These are phyloP conservation scores for Agrocybe pediades DNA, from an alignment of 768 basidiomycete genomes.

Conservation along the genomic window DNA sequence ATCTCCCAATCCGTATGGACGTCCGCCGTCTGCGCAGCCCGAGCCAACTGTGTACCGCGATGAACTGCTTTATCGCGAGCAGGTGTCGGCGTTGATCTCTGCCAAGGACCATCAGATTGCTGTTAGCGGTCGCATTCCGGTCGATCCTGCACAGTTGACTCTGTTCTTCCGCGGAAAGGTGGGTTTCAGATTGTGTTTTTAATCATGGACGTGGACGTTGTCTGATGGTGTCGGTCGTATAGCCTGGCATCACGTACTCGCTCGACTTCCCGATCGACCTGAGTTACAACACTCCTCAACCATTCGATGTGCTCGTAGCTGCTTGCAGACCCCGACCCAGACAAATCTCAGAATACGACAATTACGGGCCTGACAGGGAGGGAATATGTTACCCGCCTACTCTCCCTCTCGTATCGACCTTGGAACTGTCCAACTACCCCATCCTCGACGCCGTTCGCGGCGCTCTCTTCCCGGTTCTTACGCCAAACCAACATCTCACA, in stretches of 20 bases:
- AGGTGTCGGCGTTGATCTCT: constrained; percentile 54
- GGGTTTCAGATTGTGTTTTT: constrained; percentile 16
- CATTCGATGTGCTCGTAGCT: constrained; percentile 76
- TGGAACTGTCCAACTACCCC: constrained; percentile 81
- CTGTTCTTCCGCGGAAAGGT: constrained; percentile 84
- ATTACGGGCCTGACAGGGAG: constrained; percentile 55
- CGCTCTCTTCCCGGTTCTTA: constrained; percentile 71
- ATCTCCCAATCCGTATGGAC: constrained; percentile 34
- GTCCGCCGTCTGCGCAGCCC: constrained; percentile 28
- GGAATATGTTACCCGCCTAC: constrained; percentile 73
- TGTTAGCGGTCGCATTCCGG: constrained; percentile 66
- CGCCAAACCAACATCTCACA: constrained; percentile 69
- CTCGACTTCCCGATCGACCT: constrained; percentile 83
- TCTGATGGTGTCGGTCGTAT: constrained; percentile 6
- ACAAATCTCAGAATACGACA: constrained; percentile 50
- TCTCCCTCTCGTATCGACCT: constrained; percentile 71
- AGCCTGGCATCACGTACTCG: constrained; percentile 81
- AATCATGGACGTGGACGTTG: not conserved
- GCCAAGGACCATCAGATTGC: constrained; percentile 66
- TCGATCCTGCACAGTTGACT: constrained; percentile 66
- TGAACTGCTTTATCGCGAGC: constrained; percentile 55
- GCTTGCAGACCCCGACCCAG: constrained; percentile 72
- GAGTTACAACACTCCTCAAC: constrained; percentile 72
- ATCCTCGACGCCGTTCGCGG: constrained; percentile 76
- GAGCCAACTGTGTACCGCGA: constrained; percentile 41